Conservation (phyloP, 2,329 filamentous ascomycete species). For the Aspergillus neotritici region DNA sequence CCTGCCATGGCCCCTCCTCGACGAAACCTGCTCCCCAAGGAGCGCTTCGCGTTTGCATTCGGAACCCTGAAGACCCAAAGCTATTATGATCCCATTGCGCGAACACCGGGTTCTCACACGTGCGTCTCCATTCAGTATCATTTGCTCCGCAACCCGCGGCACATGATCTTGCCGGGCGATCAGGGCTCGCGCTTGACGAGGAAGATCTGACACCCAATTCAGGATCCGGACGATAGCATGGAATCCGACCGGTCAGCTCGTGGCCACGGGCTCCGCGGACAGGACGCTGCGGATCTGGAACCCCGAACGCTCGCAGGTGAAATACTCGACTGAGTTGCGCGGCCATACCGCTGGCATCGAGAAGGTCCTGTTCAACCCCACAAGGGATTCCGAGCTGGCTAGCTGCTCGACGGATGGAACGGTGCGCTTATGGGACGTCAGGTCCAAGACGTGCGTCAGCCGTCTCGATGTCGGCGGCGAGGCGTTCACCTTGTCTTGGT, state of each 20-base stretch:
- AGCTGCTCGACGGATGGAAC: slow-evolving; percentile 47
- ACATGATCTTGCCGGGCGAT: neutral
- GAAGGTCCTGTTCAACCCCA: slow-evolving; percentile 46
- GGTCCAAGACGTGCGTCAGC: slow-evolving; percentile 44
- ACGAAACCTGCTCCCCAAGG: slow-evolving; percentile 51
- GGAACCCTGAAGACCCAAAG: slow-evolving; percentile 62
- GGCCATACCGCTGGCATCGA: slow-evolving; percentile 45
- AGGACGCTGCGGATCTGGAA: slow-evolving; percentile 94
- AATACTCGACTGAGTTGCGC: slow-evolving; percentile 45
- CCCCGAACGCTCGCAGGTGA: slow-evolving; percentile 42
- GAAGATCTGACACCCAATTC: slow-evolving; percentile 1
- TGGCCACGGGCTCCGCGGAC: slow-evolving; percentile 84
- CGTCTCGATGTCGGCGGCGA: slow-evolving; percentile 46
- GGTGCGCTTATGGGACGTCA: slow-evolving; percentile 48
- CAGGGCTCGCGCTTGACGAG: slow-evolving; percentile 7
- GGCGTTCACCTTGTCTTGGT: slow-evolving; percentile 46
- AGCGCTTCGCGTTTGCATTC: slow-evolving; percentile 64
- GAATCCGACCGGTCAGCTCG: slow-evolving; percentile 77
- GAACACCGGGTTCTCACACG: slow-evolving; percentile 54
- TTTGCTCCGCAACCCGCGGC: neutral
- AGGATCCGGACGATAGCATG: slow-evolving; percentile 78
- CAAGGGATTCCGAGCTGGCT: slow-evolving; percentile 45
- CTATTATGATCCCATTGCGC: slow-evolving; percentile 59
- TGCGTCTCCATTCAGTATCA: slow-evolving; percentile 33
- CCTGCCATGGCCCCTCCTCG: slow-evolving; percentile 36